These are phyloP conservation scores for Malus hybrid DNA, from an alignment of 331 rosid genomes.

Conservation along the genomic window DNA sequence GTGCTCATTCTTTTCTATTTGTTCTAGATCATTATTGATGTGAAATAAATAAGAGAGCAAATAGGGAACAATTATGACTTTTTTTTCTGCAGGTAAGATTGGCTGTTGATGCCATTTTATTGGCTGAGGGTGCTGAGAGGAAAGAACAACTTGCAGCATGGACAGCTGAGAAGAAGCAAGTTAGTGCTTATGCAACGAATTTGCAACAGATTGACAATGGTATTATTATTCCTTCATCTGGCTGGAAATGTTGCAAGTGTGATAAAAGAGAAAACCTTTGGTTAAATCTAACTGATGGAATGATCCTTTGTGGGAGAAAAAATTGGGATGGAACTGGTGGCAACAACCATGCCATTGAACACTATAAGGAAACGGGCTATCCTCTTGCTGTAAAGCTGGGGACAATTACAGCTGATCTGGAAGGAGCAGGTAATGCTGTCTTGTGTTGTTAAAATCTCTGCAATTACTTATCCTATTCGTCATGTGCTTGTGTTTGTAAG, in stretches of 20 bases:
- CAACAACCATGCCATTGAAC: conserved; percentile 87
- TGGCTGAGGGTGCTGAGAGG: conserved; percentile 83
- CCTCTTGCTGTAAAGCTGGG: conserved; percentile 98
- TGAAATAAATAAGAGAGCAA: neutral
- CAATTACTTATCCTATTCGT: neutral
- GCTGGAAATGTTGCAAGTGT: conserved; percentile 90
- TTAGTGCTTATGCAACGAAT: conserved; percentile 56
- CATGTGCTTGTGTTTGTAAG: neutral
- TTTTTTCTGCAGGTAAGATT: conserved; percentile 62
- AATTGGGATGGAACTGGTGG: conserved; percentile 98
- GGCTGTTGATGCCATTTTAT: conserved; percentile 80
- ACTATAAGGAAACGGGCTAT: conserved; percentile 64
- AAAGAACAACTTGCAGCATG: conserved; percentile 91
- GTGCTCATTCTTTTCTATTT: conserved; percentile 23
- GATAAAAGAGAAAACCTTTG: conserved; percentile 89
- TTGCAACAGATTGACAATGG: conserved; percentile 78
- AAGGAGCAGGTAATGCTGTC: conserved; percentile 78
- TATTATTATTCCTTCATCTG: conserved; percentile 70
- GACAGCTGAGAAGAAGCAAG: conserved; percentile 70
- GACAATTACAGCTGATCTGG: conserved; percentile 90
- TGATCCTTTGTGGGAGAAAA: conserved; percentile 85
- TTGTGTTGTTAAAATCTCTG: conserved; percentile 8
- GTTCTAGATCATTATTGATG: neutral
- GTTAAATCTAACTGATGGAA: conserved; percentile 89
- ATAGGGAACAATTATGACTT: neutral